Evolutionary conservation across 192 early-diverging fungal genomes (phyloP).

Genomic region (Blastocladiella britannica): DNA sequence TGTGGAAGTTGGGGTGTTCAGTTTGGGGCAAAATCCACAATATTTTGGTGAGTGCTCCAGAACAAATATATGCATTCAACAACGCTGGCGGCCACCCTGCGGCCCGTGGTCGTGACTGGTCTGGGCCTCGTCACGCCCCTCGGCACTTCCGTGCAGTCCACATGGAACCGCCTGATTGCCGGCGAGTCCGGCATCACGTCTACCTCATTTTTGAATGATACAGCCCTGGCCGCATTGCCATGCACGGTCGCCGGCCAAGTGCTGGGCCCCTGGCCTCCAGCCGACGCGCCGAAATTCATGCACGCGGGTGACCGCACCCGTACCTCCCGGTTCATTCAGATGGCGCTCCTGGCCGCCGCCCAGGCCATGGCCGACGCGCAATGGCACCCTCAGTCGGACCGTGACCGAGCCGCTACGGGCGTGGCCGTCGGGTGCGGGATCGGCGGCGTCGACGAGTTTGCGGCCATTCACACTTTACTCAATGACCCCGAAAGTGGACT

Average conservation of each 20-base stretch:
- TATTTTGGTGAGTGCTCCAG: too few relatives aligned
- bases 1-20: too few relatives aligned
- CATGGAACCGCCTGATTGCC: conserved; percentile 52
- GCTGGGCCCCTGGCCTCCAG: conserved; percentile 6
- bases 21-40: too few relatives aligned
- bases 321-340: conserved; percentile 72
- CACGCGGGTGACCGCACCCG: too few relatives aligned
- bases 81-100: too few relatives aligned
- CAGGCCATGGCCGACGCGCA: conserved; percentile 68
- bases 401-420: conserved; percentile 53
- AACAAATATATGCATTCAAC: too few relatives aligned
- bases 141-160: conserved; percentile 43
- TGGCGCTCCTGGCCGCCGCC: conserved; percentile 55
- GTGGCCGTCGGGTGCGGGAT: conserved; percentile 92
- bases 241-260: conserved; percentile 60
- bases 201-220: too few relatives aligned
- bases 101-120: conserved; percentile 86
- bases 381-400: conserved; percentile 33
- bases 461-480: background rate
- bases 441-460: conserved; percentile 62
- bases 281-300: too few relatives aligned
- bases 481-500: conserved; percentile 25
- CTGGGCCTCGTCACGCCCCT: conserved; percentile 82
- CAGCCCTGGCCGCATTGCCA: too few relatives aligned
- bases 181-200: conserved; percentile 54